These are phyloP conservation scores for Apiotrichum porosum DNA, from an alignment of 1,284 basidiomycete genomes.

Conservation along the genomic window DNA sequence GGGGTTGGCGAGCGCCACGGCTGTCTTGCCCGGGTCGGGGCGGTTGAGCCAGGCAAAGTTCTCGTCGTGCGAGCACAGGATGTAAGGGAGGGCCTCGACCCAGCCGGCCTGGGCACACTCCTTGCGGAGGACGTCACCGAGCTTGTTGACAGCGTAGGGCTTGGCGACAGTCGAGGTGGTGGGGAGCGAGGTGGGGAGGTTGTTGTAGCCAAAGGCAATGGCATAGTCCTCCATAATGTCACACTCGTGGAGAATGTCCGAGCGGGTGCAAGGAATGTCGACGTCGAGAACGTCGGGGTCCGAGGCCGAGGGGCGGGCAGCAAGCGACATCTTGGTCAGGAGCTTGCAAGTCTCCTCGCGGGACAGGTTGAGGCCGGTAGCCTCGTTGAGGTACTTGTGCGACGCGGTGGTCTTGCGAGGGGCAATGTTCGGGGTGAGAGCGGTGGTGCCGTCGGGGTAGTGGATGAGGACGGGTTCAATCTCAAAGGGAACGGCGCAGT, in stretches of 20 bases:
- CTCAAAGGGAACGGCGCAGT: conserved; percentile 78
- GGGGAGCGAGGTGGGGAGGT: conserved; percentile 86
- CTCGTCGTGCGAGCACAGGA: conserved; percentile 97
- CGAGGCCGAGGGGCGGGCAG: conserved; percentile 52
- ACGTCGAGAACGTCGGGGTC: conserved; percentile 62
- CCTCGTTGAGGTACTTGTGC: conserved; percentile 89
- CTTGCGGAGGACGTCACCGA: conserved; percentile 78
- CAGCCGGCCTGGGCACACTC: conserved; percentile 95
- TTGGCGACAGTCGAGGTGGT: conserved; percentile 93
- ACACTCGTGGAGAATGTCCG: conserved; percentile 96
- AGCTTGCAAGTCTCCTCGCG: conserved; percentile 40
- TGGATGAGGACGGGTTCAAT: conserved; percentile 85
- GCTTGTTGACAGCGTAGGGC: conserved; percentile 81
- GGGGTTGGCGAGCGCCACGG: conserved; percentile 90
- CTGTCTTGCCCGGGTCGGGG: conserved; percentile 70
- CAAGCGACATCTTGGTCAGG: conserved; percentile 43
- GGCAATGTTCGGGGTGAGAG: conserved; percentile 76
- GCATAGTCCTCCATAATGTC: conserved; percentile 98
- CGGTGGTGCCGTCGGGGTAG: conserved; percentile 67
- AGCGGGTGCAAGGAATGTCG: conserved; percentile 80
- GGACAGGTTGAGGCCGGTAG: conserved; percentile 73
- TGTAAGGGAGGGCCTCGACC: conserved; percentile 91
- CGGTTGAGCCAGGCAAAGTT: conserved; percentile 92
- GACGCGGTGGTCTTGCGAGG: conserved; percentile 69
- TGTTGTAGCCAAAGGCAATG: conserved; percentile 97